Evolutionary conservation across 2,329 filamentous ascomycete species (phyloP).

Genomic region (Microdochium bolleyi): DNA sequence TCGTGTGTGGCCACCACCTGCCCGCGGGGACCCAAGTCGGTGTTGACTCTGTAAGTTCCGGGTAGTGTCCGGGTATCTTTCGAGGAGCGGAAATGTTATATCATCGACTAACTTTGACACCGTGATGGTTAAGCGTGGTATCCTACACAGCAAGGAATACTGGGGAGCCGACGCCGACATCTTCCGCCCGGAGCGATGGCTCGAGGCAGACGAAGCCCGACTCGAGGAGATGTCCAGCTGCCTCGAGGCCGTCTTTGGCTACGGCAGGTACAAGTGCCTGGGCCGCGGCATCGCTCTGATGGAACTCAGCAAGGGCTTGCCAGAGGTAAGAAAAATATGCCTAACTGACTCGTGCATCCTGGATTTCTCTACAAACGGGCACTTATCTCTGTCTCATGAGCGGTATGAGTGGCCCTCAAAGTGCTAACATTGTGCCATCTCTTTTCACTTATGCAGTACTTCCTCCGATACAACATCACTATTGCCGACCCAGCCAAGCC

Average conservation of each 20-base stretch:
- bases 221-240: slow-evolving; percentile 10
- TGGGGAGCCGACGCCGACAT: slow-evolving; percentile 16
- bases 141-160: slow-evolving; percentile 26
- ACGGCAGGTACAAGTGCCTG: slow-evolving; percentile 27
- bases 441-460: slow-evolving; percentile 13
- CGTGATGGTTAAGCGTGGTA: slow-evolving; percentile 7
- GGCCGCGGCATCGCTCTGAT: slow-evolving; percentile 30
- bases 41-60: slow-evolving; percentile 3
- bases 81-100: too few species aligned
- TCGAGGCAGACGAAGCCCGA: slow-evolving; percentile 9
- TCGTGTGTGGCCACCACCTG: slow-evolving; percentile 8
- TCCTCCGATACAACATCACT: slow-evolving; percentile 23
- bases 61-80: too few species aligned
- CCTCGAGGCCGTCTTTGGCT: slow-evolving; percentile 27
- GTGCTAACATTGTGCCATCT: not conserved
- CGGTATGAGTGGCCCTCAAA: too few species aligned
- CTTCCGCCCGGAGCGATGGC: slow-evolving; percentile 11
- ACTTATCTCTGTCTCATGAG: too few species aligned
- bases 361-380: too few species aligned
- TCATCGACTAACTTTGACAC: too few species aligned
- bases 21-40: slow-evolving; percentile 8
- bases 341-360: too few species aligned
- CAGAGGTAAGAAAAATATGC: not conserved
- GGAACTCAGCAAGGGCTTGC: slow-evolving; percentile 27
- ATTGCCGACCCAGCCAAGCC: slow-evolving; percentile 21